Base-by-base conservation (phyloP, 495 filamentous ascomycete species). In the Cercophora scortea region DNA sequence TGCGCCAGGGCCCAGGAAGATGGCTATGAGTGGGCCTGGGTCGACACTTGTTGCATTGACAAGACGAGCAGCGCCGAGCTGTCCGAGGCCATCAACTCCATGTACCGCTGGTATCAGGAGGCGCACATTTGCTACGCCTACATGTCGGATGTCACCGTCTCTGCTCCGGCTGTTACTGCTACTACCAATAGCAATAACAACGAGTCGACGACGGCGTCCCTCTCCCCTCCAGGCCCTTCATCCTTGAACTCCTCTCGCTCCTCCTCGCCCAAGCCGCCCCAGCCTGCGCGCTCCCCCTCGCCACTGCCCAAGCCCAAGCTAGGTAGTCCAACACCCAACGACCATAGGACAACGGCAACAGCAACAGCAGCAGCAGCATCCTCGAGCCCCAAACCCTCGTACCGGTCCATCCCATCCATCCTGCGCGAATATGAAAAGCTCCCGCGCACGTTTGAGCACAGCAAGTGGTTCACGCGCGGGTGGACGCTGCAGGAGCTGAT, bases 1-100 rank as follows among this genome's bases (percentile, higher is more conserved):
- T 58, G 58, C 46, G 39, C 42, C 8, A 40, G 47, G 12, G 54
- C 55, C 8, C 19, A 38, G 3, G 43, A 51, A 3, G 45, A 64
- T 42, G 50, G 54, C 3, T 54, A 60, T 11, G 52, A 60, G 6
- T 70, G 61, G 46, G 48, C 54, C 8, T 70, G 67, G 60, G 48
- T 67, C 13, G 67, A 70, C 51, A 70, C 65, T 9, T 66, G 63
- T 51, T 69, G 52, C 55, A 69, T 69, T 54, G 60, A 73, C 54
- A 72, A 73, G 55, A 63, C 61, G 16, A 68, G 60, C 52, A 68
- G 61, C 42, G 65, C 62, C 32, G 69, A 72, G 54, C 60, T 72
- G 17, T 60, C 58, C 6, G 69, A 70, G 50, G 63, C 71, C 10
- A 72, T 77, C 50, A 75, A 75, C 48, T 71, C 65, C 16, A 76